Conservation (phyloP, 768 basidiomycete species). For the Termitomyces sp. region DNA sequence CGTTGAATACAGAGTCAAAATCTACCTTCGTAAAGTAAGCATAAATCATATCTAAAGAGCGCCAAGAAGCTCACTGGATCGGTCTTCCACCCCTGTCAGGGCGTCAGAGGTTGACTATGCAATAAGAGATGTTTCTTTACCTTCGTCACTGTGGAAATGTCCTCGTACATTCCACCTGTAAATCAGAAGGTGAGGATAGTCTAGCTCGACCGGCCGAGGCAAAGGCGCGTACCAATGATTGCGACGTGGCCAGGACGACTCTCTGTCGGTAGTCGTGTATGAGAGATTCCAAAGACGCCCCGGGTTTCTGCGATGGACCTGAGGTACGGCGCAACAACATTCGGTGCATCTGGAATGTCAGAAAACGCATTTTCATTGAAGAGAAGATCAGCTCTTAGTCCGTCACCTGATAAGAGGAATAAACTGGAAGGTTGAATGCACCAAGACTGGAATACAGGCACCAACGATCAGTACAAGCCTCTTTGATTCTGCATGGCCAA, state of each 20-base stretch:
- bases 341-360: slow-evolving; percentile 41
- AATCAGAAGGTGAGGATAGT: background rate
- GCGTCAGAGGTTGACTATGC: background rate
- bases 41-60: slow-evolving; percentile 11
- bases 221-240: slow-evolving; percentile 53
- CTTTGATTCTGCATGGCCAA: slow-evolving; percentile 47
- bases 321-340: slow-evolving; percentile 68
- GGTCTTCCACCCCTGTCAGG: slow-evolving; percentile 73
- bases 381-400: slow-evolving; percentile 75
- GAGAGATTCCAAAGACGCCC: slow-evolving; percentile 80
- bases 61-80: slow-evolving; percentile 51
- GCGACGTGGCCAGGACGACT: slow-evolving; percentile 87
- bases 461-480: slow-evolving; percentile 79
- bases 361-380: slow-evolving; percentile 61
- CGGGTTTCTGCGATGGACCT: slow-evolving; percentile 57
- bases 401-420: slow-evolving; percentile 53
- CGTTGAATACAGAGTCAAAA: slow-evolving; percentile 88
- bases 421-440: background rate
- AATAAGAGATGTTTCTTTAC: slow-evolving; percentile 27
- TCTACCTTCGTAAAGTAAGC: slow-evolving; percentile 39
- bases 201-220: too few species aligned
- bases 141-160: slow-evolving; percentile 86
- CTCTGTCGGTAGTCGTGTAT: slow-evolving; percentile 84
- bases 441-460: slow-evolving; percentile 23
- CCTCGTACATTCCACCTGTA: slow-evolving; percentile 82